Conservation (phyloP, 805 yeast genomes). For the Candida vaughaniae region DNA sequence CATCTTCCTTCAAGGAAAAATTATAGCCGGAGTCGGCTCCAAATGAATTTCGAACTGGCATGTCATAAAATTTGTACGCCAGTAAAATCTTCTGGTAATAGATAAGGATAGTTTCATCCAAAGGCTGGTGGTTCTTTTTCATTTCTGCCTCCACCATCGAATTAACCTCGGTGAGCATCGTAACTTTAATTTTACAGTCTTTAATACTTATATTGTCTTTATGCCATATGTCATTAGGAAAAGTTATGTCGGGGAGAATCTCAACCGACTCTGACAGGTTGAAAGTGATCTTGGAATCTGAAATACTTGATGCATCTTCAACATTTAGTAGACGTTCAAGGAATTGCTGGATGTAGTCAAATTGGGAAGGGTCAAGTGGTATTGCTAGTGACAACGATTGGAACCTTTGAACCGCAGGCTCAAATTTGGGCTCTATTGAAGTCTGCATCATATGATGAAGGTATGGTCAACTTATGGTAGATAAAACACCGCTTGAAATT, state of each 20-base stretch:
- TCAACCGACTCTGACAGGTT: slow-evolving; percentile 14
- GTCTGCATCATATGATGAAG: slow-evolving; percentile 2
- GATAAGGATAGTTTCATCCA: slow-evolving; percentile 26
- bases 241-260: slow-evolving; percentile 29
- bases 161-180: slow-evolving; percentile 33
- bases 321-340: slow-evolving; percentile 9
- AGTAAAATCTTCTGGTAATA: slow-evolving; percentile 31
- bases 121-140: slow-evolving; percentile 4
- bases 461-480: slow-evolving; percentile 1
- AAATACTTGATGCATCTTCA: slow-evolving; percentile 6
- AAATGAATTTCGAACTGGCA: slow-evolving; percentile 12
- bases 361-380: slow-evolving; percentile 12
- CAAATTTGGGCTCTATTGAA: background rate
- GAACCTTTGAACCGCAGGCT: slow-evolving; percentile 6
- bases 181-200: slow-evolving; percentile 30
- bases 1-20: slow-evolving; percentile 16
- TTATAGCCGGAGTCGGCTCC: background rate
- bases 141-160: slow-evolving; percentile 25
- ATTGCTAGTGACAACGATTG: slow-evolving; percentile 8
- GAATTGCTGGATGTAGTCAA: slow-evolving; percentile 14
- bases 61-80: slow-evolving; percentile 33
- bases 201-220: slow-evolving; percentile 27
- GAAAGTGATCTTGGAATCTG: background rate
- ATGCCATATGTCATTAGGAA: slow-evolving; percentile 41
- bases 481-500: background rate